Evolutionary conservation across 2,329 filamentous ascomycete genomes (phyloP), one percentile per base, ranked within the genome.

Genomic region (Alternaria longipes): DNA sequence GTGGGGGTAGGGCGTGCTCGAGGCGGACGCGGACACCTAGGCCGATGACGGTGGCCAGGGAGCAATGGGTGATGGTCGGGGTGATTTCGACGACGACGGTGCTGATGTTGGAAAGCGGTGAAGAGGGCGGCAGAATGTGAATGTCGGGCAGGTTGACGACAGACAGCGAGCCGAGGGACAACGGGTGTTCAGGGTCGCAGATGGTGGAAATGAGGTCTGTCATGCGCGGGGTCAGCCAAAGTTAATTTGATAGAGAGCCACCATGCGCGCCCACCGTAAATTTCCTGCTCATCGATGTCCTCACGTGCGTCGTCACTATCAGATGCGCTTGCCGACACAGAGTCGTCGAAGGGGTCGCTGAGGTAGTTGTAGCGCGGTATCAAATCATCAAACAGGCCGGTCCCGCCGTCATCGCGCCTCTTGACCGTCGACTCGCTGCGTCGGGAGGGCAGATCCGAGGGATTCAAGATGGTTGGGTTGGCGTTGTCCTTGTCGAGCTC

Each of bases 131-230:
- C 45, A 83, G 84, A 69, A 99, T 92, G 72, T 88, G 85, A 71
- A 99, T 97, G 79, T 99, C 95, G 32, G 91, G 90, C n/a, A 99
- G 88, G 69, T 96, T 97, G 69, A 99, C 93, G 54, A 99, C 95
- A 34, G 94, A 93, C 41, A 99, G 86, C 72, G 95, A 93, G 63
- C 94, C 95, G 50, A 99, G 87, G 3, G 94, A 97, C 54, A 97
- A 88, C 38, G 95, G 95, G 76, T 99, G 95, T 81, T 99, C 95
- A 2, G 95, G 95, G 79, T 99, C 95, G 24, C 92, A 94, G 74
- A 99, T 97, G 70, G 91, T 91, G 65, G 93, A 92, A 72, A 99
- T 95, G 63, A 99, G 86, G 82, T 99, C 94, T 95, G 66, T 55
- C 63, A 66, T 59, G 60, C 57, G 42, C 54, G 45, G 59, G 49